Conservation (phyloP, 2,329 filamentous ascomycete species). For the Colletotrichum sp. region DNA sequence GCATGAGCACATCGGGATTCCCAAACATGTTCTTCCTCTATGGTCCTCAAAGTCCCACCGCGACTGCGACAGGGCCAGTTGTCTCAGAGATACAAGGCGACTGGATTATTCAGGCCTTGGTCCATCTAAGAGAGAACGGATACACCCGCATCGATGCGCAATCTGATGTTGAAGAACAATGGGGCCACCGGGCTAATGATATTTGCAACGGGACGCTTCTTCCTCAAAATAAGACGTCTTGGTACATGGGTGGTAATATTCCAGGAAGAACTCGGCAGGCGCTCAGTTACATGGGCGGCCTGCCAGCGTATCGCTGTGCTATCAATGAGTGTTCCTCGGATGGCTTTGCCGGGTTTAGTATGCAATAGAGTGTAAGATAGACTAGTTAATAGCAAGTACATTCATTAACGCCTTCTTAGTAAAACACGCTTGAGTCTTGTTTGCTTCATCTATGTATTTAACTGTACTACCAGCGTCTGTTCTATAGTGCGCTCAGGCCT, state of each 20-base stretch:
- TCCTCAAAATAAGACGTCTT: slow-evolving; percentile 18
- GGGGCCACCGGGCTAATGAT: slow-evolving; percentile 20
- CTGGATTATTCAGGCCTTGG: slow-evolving; percentile 39
- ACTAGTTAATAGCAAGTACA: neutral
- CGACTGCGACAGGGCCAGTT: slow-evolving; percentile 43
- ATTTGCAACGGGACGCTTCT: neutral
- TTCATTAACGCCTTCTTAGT: neutral
- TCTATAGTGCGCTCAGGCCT: neutral
- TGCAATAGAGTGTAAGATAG: neutral
- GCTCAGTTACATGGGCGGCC: slow-evolving; percentile 35
- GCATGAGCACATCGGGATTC: slow-evolving; percentile 42
- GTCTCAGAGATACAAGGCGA: slow-evolving; percentile 44
- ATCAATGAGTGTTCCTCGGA: neutral
- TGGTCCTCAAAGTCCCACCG: slow-evolving; percentile 43
- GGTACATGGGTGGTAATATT: slow-evolving; percentile 47
- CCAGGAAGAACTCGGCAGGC: slow-evolving; percentile 41
- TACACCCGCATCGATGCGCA: slow-evolving; percentile 32
- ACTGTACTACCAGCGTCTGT: neutral
- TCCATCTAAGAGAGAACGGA: slow-evolving; percentile 31
- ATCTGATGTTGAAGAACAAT: slow-evolving; percentile 32
- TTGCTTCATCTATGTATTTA: neutral
- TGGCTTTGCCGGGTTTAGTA: neutral
- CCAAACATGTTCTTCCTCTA: slow-evolving; percentile 53
- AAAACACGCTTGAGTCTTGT: neutral
- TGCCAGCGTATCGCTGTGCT: slow-evolving; percentile 17